Conservation (phyloP, 1,284 basidiomycete species). For the Ceratobasidium sp. region DNA sequence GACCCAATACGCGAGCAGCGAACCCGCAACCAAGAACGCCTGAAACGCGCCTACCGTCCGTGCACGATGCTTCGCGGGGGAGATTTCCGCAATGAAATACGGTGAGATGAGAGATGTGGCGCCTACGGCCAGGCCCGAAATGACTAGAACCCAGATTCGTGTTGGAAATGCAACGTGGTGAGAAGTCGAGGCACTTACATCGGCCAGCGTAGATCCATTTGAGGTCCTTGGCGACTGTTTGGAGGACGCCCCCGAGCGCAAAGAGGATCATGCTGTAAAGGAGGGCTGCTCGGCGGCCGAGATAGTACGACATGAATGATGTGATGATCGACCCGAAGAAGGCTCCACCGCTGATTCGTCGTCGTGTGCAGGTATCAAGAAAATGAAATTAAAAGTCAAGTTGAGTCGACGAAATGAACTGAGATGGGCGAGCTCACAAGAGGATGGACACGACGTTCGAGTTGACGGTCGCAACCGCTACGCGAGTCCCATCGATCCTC, state of each 20-base stretch:
- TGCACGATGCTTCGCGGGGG: conserved; percentile 37
- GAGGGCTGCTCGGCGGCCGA: conserved; percentile 36
- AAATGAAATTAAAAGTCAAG: neutral
- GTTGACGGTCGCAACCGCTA: conserved; percentile 32
- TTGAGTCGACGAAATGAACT: neutral
- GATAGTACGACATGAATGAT: conserved; percentile 30
- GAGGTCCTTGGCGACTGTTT: conserved; percentile 27
- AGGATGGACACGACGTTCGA: conserved; percentile 40
- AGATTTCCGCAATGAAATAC: conserved; percentile 36
- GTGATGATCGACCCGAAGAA: conserved; percentile 39
- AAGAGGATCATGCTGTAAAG: conserved; percentile 38
- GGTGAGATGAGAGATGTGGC: conserved; percentile 38
- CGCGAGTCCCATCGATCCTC: conserved; percentile 32
- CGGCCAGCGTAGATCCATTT: conserved; percentile 37
- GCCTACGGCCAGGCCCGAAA: conserved; percentile 38
- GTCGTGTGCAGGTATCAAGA: conserved; percentile 3
- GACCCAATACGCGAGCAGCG: conserved; percentile 23
- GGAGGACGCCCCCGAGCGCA: conserved; percentile 33
- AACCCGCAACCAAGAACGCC: conserved; percentile 34
- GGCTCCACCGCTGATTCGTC: conserved; percentile 37
- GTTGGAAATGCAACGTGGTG: neutral
- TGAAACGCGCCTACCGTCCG: conserved; percentile 39
- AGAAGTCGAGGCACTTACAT: conserved; percentile 30
- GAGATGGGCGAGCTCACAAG: too few relatives aligned
- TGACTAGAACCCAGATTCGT: conserved; percentile 18